phyloP scores from a whole-genome alignment of 1,139 yeast species.

The Lodderomyces elongisporus region DNA sequence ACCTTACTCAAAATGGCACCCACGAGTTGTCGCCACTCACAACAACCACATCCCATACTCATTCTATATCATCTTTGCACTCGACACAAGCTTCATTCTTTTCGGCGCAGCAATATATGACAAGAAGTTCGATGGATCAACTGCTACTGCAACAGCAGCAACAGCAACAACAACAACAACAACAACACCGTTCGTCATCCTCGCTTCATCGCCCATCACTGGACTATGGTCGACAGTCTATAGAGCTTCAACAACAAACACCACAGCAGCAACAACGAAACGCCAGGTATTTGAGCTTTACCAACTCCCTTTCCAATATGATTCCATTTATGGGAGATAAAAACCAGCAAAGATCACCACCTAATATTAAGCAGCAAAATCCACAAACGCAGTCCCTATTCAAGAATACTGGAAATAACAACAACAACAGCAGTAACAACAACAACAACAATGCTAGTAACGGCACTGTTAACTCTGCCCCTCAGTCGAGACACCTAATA shows the following conservation, averaged over 20 bases:
- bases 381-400: conserved; percentile 2
- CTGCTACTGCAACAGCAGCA: too few species aligned
- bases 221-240: conserved; percentile 20
- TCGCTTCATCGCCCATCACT: conserved; percentile 30
- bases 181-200: conserved; percentile 15
- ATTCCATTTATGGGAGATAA: conserved; percentile 44
- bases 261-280: conserved; percentile 14
- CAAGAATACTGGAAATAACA: conserved; percentile 11
- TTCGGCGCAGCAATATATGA: conserved; percentile 41
- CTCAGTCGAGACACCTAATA: conserved; percentile 33
- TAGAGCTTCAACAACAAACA: conserved; percentile 18
- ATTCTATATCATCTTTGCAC: conserved; percentile 38
- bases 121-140: conserved; percentile 37
- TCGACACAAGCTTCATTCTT: conserved; percentile 44
- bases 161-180: too few species aligned
- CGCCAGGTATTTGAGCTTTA: conserved; percentile 32
- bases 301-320: conserved; percentile 37
- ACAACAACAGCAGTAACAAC: background rate
- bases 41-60: conserved; percentile 43
- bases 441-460: background rate
- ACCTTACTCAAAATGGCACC: conserved; percentile 1
- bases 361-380: background rate
- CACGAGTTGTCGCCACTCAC: conserved; percentile 41
- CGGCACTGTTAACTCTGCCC: conserved; percentile 9
- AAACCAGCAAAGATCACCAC: conserved; percentile 23